Evolutionary conservation across 306 rosid genomes (phyloP), one percentile per base, ranked within the genome.

Genomic region (Cicer yamashitae): DNA sequence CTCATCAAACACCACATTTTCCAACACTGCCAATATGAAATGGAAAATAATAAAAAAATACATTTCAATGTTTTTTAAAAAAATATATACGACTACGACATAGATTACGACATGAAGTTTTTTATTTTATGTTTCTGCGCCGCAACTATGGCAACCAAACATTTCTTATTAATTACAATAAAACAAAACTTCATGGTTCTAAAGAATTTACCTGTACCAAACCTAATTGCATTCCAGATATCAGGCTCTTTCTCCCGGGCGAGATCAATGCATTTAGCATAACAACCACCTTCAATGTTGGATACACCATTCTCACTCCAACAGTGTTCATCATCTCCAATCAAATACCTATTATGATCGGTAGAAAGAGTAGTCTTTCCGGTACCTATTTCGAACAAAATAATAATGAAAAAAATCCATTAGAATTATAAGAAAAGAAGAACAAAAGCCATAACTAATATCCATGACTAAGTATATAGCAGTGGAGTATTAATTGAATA

Each of bases 211-310:
- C 97, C 96, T 45, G 98, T 89, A 34, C 97, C 98, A 78, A 93
- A 93, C 81, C 84, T 88, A 84, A 93, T 91, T 6, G 98, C 96
- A 67, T 91, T 93, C 91, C 93, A 93, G 47, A 93, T 93, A 79
- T 93, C 96, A 10, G 97, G 98, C 48, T 93, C 98, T 62, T 91
- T 91, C 17, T 91, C 97, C 37, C 44, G n/a, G 2, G 96, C 87
- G 60, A 93, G 89, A 78, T 93, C 98, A 25, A 91, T 84, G 84
- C 98, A 93, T 82, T 93, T 93, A 22, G 98, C 98, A 76, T 93
- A 91, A 84, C 97, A 93, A n/a, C 98, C 98, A 45, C 98, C 97
- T 89, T 91, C 98, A 15, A 91, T 93, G 78, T 93, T 93, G 15
- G 97, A 91, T 52, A 93, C 97, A 69, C 98, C 91, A 47, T 77